Evolutionary conservation across 148 eudicot genomes (phyloP).

Genomic region (Oxyria digyna): DNA sequence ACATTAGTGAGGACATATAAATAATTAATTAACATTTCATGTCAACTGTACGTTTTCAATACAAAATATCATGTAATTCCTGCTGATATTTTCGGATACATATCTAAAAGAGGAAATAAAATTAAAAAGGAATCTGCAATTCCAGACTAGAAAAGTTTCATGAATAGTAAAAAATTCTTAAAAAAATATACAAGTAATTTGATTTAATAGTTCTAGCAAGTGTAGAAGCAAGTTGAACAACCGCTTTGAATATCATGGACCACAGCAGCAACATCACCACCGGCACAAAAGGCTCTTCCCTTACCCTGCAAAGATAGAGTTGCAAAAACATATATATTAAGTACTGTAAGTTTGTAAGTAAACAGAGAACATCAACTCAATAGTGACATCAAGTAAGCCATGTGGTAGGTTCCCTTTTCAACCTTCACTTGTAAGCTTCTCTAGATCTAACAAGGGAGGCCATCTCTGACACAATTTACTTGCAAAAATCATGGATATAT

Average conservation of each 20-base stretch:
- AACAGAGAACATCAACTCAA: background rate
- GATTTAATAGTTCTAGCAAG: background rate
- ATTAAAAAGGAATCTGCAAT: background rate
- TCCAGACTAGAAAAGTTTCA: background rate
- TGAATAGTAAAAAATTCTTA: background rate
- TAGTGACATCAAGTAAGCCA: background rate
- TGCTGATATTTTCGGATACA: too few species aligned
- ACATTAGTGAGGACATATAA: background rate
- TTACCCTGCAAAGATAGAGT: slow-evolving; percentile 38
- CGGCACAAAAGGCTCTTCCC: slow-evolving; percentile 93
- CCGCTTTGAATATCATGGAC: slow-evolving; percentile 47
- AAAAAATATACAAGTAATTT: background rate
- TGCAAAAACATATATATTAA: background rate
- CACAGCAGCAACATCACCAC: slow-evolving; percentile 82
- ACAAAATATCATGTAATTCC: too few species aligned
- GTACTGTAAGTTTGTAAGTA: background rate
- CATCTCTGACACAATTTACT: background rate
- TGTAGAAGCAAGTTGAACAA: slow-evolving; percentile 8
- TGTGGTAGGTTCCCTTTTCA: background rate
- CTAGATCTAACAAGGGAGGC: background rate
- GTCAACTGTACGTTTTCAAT: too few species aligned
- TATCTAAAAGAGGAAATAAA: background rate
- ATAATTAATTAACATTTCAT: background rate
- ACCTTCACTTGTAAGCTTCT: background rate
- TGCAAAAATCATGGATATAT: background rate